Conservation (phyloP, 1,139 yeast species). For the Suhomyces taliae region DNA sequence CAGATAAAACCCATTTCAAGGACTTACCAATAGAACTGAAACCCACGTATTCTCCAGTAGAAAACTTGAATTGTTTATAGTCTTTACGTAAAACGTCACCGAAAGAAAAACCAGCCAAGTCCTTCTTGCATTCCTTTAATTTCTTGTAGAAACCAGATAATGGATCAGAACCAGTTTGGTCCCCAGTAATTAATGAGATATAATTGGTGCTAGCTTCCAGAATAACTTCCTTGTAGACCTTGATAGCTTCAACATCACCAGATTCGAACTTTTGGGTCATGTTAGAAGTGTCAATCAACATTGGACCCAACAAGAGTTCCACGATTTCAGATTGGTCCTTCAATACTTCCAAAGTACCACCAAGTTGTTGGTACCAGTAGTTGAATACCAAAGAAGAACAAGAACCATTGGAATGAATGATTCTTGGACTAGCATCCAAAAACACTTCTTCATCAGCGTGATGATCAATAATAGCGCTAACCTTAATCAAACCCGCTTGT, state of each 20-base stretch:
- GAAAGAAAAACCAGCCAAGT: constrained; percentile 58
- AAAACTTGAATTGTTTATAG: constrained; percentile 69
- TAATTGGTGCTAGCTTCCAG: background rate
- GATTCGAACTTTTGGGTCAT: constrained; percentile 58
- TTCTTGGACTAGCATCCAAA: constrained; percentile 53
- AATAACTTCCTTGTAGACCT: constrained; percentile 29
- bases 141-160: constrained; percentile 30
- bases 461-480: constrained; percentile 77
- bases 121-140: constrained; percentile 58
- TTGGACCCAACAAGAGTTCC: constrained; percentile 61
- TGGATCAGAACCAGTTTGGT: background rate
- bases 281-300: constrained; percentile 70
- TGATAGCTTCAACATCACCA: constrained; percentile 50
- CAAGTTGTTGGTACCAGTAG: constrained; percentile 48
- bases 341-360: constrained; percentile 17
- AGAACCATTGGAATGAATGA: constrained; percentile 67
- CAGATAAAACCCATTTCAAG: constrained; percentile 52
- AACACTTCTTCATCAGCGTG: constrained; percentile 71
- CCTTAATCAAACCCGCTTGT: constrained; percentile 28
- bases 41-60: constrained; percentile 51
- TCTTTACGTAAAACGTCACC: constrained; percentile 74
- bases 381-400: constrained; percentile 73
- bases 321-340: constrained; percentile 35
- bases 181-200: background rate
- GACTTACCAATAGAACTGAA: constrained; percentile 75